Evolutionary conservation across 192 early-diverging fungal genomes (phyloP).

Genomic region (Backusella morwellensis): DNA sequence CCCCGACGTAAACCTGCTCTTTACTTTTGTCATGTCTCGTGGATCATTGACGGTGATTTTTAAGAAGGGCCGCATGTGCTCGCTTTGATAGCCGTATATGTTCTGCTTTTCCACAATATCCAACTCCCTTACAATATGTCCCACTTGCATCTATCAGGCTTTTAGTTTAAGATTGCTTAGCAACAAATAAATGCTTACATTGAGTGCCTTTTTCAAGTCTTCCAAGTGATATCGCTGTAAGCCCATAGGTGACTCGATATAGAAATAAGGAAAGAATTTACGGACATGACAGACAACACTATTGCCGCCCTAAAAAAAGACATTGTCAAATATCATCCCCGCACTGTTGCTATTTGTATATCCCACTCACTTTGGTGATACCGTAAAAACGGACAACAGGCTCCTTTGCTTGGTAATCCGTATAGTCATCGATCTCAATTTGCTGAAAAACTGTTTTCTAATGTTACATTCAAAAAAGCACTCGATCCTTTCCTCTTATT

Average conservation of each 20-base stretch:
- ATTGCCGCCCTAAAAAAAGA: slow-evolving; percentile 62
- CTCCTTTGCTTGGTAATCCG: slow-evolving; percentile 42
- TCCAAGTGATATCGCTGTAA: slow-evolving; percentile 64
- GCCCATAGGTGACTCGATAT: slow-evolving; percentile 84
- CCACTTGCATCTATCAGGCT: slow-evolving; percentile 26
- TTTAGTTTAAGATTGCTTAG: too few species aligned
- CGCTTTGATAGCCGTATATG: slow-evolving; percentile 87
- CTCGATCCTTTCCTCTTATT: too few species aligned
- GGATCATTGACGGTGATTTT: slow-evolving; percentile 70
- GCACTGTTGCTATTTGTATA: not conserved
- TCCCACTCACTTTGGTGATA: slow-evolving; percentile 64
- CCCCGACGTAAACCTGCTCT: slow-evolving; percentile 47
- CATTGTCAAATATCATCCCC: not conserved
- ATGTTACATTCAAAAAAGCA: too few species aligned
- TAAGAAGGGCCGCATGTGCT: slow-evolving; percentile 75
- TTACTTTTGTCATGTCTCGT: slow-evolving; percentile 32
- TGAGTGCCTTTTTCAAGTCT: slow-evolving; percentile 47
- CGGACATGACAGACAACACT: slow-evolving; percentile 89
- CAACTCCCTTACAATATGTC: slow-evolving; percentile 52
- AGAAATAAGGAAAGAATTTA: slow-evolving; percentile 93
- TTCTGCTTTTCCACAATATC: slow-evolving; percentile 76
- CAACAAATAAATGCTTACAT: slow-evolving; percentile 31
- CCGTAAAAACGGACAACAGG: slow-evolving; percentile 83
- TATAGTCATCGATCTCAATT: slow-evolving; percentile 90
- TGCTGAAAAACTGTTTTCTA: slow-evolving; percentile 81